Percentiles rank a stretch among this genome's conserved stretches.
Evolutionary conservation across 2,329 filamentous ascomycete species (phyloP).

Genomic region (Ceratocystis colombiana): DNA sequence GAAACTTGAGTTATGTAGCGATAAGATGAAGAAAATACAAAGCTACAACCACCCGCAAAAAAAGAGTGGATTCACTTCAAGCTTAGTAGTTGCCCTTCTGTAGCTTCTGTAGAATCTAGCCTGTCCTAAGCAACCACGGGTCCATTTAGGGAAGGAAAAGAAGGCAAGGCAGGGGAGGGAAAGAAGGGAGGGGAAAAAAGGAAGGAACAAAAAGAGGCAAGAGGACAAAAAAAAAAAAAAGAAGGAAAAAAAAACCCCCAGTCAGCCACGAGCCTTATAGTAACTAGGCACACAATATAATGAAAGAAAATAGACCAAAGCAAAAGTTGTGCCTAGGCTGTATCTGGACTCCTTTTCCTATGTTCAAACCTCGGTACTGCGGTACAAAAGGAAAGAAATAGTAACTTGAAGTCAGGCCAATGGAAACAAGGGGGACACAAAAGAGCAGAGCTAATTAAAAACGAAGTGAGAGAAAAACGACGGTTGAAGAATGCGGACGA

Average conservation of each 20-base stretch:
- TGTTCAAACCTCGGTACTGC: neutral
- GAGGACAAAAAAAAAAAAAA: neutral
- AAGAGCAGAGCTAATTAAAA: neutral
- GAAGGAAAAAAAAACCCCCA: neutral
- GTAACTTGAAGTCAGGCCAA: neutral
- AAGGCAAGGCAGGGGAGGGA: neutral
- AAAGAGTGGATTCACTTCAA: slow-evolving; percentile 18
- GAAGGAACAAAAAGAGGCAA: neutral
- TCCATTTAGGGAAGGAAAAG: neutral
- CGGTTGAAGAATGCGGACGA: neutral
- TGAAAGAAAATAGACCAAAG: neutral
- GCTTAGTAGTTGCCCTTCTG: slow-evolving; percentile 3
- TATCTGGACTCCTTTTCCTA: neutral
- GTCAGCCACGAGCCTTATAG: neutral
- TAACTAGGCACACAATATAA: neutral
- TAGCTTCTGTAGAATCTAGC: neutral
- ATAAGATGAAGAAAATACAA: slow-evolving; percentile 23
- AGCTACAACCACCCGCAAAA: slow-evolving; percentile 19
- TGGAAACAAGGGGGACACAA: neutral
- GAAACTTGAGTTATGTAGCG: slow-evolving; percentile 16
- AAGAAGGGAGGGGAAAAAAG: neutral
- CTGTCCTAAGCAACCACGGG: slow-evolving; percentile 9
- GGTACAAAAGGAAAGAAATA: neutral
- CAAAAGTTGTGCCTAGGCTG: neutral
- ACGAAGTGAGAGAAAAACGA: neutral